Conservation (phyloP, 495 filamentous ascomycete genomes). For the Neurospora sp. region DNA sequence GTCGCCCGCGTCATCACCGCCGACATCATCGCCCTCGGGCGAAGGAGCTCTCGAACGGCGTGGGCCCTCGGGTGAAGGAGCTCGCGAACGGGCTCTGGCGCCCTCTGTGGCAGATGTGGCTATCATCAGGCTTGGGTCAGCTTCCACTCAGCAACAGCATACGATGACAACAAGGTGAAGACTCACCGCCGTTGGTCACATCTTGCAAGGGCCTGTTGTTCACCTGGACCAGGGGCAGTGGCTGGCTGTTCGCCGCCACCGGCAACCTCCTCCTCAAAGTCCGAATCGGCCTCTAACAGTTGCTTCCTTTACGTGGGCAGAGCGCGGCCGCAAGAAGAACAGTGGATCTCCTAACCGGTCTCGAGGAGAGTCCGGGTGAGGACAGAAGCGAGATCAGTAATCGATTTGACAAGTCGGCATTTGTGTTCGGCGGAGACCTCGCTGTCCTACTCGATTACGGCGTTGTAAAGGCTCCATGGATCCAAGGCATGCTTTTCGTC, state of each 20-base stretch:
- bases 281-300: no score
- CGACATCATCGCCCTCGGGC: neutral
- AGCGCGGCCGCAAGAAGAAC: no score
- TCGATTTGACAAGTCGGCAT: neutral
- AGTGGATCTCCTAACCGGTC: no score
- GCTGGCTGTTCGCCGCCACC: neutral
- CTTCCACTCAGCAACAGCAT: neutral
- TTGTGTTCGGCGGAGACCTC: neutral
- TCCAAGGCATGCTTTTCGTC: neutral
- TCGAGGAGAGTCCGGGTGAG: no score
- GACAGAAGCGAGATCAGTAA: no score
- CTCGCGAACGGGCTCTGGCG: neutral
- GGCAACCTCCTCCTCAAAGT: no score
- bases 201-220: neutral
- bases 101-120: neutral
- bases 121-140: neutral
- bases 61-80: neutral
- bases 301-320: no score
- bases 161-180: neutral
- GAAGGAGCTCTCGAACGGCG: no score
- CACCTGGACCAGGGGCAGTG: neutral
- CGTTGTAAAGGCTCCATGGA: neutral
- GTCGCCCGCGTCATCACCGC: constrained; percentile 6
- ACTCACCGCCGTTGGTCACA: neutral
- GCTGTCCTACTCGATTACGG: neutral